A percentile compares a stretch with the other conserved stretches of the same genome.
Conservation (phyloP, 352 stramenopile genomes). For the Peronospora tabacina region DNA sequence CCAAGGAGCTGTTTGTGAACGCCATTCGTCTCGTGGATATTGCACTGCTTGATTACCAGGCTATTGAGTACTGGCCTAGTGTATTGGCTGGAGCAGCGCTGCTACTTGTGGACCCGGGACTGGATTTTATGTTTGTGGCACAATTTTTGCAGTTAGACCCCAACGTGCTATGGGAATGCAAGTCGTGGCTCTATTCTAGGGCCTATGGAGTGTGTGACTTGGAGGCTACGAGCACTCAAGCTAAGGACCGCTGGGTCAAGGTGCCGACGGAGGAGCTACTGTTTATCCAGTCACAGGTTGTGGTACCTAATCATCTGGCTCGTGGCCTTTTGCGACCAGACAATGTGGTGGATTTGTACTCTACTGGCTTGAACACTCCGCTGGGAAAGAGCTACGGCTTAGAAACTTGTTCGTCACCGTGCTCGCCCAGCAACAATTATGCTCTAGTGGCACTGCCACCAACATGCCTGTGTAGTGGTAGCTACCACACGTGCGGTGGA, state of each 20-base stretch:
- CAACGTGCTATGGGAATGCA: constrained; percentile 74
- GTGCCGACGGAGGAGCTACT: constrained; percentile 59
- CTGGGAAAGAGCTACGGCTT: constrained; percentile 28
- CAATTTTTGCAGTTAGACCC: constrained; percentile 75
- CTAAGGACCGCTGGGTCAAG: constrained; percentile 62
- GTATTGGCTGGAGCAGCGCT: constrained; percentile 64
- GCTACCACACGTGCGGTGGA: constrained; percentile 46
- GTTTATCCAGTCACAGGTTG: constrained; percentile 61
- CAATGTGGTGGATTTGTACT: constrained; percentile 40
- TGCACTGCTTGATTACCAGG: constrained; percentile 68
- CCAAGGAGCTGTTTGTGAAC: constrained; percentile 65
- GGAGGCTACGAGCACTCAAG: constrained; percentile 32
- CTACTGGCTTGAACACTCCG: constrained; percentile 26
- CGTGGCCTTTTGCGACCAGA: constrained; percentile 49
- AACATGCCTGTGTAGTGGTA: constrained; percentile 45
- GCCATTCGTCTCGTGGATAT: constrained; percentile 66
- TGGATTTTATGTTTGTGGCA: constrained; percentile 75
- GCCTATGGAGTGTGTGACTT: constrained; percentile 49
- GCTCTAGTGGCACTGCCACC: constrained; percentile 22
- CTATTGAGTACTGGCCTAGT: constrained; percentile 68
- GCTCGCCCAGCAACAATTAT: constrained; percentile 63
- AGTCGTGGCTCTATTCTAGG: constrained; percentile 63
- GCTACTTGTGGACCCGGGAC: constrained; percentile 52
- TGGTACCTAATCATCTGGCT: constrained; percentile 53
- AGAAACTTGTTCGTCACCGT: constrained; percentile 42